These are phyloP conservation scores for Fraxinus velutina DNA, from an alignment of 305 asterid species.

Conservation along the genomic window DNA sequence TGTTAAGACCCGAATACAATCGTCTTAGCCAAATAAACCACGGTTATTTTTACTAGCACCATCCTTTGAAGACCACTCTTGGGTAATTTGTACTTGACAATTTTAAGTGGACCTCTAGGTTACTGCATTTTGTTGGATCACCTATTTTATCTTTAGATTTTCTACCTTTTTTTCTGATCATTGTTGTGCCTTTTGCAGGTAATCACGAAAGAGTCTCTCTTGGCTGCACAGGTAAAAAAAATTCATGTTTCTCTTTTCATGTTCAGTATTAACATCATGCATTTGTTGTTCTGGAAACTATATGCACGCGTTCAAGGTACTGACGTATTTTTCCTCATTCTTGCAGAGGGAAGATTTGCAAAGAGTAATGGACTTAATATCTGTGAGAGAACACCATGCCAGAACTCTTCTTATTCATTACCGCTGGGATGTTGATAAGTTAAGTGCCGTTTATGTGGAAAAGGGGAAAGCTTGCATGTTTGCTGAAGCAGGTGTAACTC, in stretches of 20 bases:
- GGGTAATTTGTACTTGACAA: background rate
- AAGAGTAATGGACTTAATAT: constrained; percentile 79
- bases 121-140: background rate
- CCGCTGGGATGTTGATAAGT: constrained; percentile 76
- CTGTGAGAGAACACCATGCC: constrained; percentile 82
- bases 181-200: constrained; percentile 44
- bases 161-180: constrained; percentile 16
- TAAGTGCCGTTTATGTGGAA: constrained; percentile 64
- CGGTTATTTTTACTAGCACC: background rate
- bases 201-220: constrained; percentile 65
- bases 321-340: constrained; percentile 6
- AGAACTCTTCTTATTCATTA: constrained; percentile 75
- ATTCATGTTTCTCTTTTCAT: constrained; percentile 4
- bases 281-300: background rate
- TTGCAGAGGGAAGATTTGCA: constrained; percentile 67
- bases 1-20: background rate
- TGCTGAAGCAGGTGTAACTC: constrained; percentile 67
- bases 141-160: background rate
- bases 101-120: background rate
- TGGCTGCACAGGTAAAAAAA: constrained; percentile 69
- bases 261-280: background rate
- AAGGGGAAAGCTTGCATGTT: constrained; percentile 64
- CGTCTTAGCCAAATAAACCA: background rate
- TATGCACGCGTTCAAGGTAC: background rate
- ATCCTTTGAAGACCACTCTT: background rate